Evolutionary conservation across 2,329 filamentous ascomycete species (phyloP).

Genomic region (Cercospora sesami): DNA sequence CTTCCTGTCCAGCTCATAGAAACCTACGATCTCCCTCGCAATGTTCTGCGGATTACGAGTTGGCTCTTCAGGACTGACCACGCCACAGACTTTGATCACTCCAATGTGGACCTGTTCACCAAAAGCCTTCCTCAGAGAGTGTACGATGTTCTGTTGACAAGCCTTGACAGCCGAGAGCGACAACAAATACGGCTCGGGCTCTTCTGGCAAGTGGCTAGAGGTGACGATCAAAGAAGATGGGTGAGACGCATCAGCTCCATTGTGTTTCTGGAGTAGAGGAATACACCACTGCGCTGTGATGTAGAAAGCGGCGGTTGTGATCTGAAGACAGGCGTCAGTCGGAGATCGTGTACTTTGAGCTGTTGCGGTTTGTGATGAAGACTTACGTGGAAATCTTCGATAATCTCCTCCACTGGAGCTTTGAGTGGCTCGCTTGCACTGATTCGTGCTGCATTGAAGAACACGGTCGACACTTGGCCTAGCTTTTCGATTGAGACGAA

Average conservation of each 20-base stretch:
- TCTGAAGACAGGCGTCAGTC: background rate
- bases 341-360: background rate
- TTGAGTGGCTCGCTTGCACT: conserved; percentile 12
- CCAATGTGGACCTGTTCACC: conserved; percentile 18
- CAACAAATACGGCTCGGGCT: conserved; percentile 6
- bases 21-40: conserved; percentile 13
- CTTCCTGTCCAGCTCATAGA: conserved; percentile 9
- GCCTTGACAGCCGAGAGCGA: conserved; percentile 21
- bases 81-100: conserved; percentile 14
- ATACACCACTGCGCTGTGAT: conserved; percentile 20
- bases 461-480: conserved; percentile 18
- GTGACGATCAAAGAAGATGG: conserved; percentile 17
- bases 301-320: conserved; percentile 18
- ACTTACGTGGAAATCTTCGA: conserved; percentile 20
- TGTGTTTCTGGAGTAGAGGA: conserved; percentile 6
- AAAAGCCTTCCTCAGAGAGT: conserved; percentile 13
- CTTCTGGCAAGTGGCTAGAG: conserved; percentile 18
- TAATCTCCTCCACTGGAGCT: conserved; percentile 17
- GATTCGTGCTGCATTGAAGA: conserved; percentile 23
- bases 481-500: conserved; percentile 14
- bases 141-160: conserved; percentile 19
- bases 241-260: background rate
- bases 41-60: conserved; percentile 12
- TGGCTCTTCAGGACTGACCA: conserved; percentile 10
- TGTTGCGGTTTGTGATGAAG: background rate